Evolutionary conservation across 2,329 filamentous ascomycete species (phyloP).

Genomic region (Myriosclerotinia duriaeana): DNA sequence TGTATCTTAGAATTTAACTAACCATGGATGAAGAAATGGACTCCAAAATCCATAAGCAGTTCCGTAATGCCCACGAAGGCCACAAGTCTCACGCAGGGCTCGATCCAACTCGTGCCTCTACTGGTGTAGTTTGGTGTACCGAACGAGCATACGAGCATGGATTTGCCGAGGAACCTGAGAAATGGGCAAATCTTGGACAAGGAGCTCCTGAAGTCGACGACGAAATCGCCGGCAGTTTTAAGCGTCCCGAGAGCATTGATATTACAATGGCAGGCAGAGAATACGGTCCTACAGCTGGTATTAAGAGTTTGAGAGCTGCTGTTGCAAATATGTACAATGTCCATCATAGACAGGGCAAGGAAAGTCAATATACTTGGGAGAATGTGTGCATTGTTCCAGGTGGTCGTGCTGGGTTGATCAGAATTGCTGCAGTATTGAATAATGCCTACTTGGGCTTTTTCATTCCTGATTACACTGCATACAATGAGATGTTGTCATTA

Average conservation of each 20-base stretch:
- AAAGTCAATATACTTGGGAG: constrained; percentile 92
- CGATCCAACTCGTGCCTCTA: constrained; percentile 82
- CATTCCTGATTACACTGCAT: constrained; percentile 92
- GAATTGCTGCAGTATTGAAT: constrained; percentile 90
- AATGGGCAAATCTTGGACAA: constrained; percentile 93
- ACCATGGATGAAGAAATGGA: constrained; percentile 61
- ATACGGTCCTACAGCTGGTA: constrained; percentile 91
- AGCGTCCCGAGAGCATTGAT: constrained; percentile 74
- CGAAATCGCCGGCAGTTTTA: constrained; percentile 86
- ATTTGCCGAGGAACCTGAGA: constrained; percentile 75
- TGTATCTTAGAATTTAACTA: background rate
- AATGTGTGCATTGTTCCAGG: constrained; percentile 96
- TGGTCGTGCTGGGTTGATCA: constrained; percentile 86
- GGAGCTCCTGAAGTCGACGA: constrained; percentile 93
- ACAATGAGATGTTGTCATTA: constrained; percentile 94
- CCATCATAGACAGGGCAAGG: constrained; percentile 83
- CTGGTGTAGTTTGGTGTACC: constrained; percentile 91
- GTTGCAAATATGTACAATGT: constrained; percentile 92
- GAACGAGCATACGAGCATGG: constrained; percentile 87
- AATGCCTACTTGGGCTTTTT: constrained; percentile 94
- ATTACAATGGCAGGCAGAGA: constrained; percentile 77
- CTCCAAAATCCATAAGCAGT: constrained; percentile 84
- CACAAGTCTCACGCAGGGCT: constrained; percentile 89
- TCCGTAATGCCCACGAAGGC: constrained; percentile 85
- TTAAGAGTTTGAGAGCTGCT: constrained; percentile 83